Base-by-base conservation (phyloP, 2,329 filamentous ascomycete genomes). In the Decorospora gaudefroyi region DNA sequence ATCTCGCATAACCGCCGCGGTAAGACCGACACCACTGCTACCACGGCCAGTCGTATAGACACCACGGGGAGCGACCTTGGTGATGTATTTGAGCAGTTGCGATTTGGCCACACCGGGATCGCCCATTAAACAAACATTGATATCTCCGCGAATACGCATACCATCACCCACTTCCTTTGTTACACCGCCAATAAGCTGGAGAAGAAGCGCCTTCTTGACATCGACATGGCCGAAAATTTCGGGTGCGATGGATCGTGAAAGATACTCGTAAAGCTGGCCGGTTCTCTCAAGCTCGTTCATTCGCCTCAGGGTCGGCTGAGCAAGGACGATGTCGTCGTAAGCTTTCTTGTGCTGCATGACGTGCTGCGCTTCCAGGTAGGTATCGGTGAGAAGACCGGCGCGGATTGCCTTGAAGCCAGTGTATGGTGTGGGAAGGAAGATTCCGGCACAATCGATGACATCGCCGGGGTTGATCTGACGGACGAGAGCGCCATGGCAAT, bases 61-160 rank as follows among this genome's bases (percentile, higher is more conserved):
- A 61, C 90, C 91, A 52, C 93, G 88, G 50, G 93, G 93, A 1
- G 93, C 92, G 19, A 99, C 93, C 75, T 99, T 97, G 55, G 90
- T 90, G 68, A 99, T 97, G 71, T 99, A 99, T 74, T 96, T 97
- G 57, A 99, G 81, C 57, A 99, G 77, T 76, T 99, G 93, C 25
- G 93, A 99, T 76, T 99, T 99, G 75, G 93, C 93, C 67, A 99
- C 93, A 89, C 93, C 93, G 68, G 93, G 93, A 66, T 99, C 93
- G 79, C 93, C 93, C 93, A 99, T 99, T 65, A 99, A 76, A 71
- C 93, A 97, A 52, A 99, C 86, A 74, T 99, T 99, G 77, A 99
- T 95, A 67, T 99, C 93, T 62, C 93, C 93, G 79, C 93, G 90
- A 68, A 99, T 99, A 64, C 90, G 87, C 93, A 99, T 97, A 49